Percentiles rank a stretch among this genome's conserved stretches.
phyloP scores from a whole-genome alignment of 495 filamentous ascomycete species.

The Lasiosphaeria miniovina region DNA sequence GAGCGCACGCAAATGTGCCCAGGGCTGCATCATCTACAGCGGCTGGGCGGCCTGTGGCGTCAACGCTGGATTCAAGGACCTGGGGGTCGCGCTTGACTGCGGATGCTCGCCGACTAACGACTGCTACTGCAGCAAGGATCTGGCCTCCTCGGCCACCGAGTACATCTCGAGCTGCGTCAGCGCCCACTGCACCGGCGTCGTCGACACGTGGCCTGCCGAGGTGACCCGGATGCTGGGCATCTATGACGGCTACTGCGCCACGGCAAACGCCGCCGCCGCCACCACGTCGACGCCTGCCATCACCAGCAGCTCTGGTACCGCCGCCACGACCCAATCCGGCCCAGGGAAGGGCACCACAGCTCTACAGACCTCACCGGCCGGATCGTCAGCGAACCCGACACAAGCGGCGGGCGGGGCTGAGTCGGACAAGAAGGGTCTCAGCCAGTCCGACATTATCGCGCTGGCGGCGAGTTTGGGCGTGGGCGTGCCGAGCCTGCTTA shows the following conservation, averaged over 20 bases:
- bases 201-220: slow-evolving; percentile 10
- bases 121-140: slow-evolving; percentile 13
- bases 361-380: too few relatives aligned
- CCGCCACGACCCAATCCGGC: background rate
- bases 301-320: background rate
- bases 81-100: slow-evolving; percentile 12
- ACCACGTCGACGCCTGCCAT: slow-evolving; percentile 2
- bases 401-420: background rate
- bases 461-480: slow-evolving; percentile 17
- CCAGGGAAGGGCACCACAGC: background rate
- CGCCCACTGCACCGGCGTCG: slow-evolving; percentile 4
- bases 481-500: slow-evolving; percentile 12
- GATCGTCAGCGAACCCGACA: background rate
- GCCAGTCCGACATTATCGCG: slow-evolving; percentile 16
- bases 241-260: slow-evolving; percentile 17
- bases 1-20: slow-evolving; percentile 10
- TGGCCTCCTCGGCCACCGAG: slow-evolving; percentile 11
- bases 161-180: slow-evolving; percentile 12
- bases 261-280: slow-evolving; percentile 11
- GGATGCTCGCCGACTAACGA: slow-evolving; percentile 10
- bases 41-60: slow-evolving; percentile 3
- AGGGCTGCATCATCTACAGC: slow-evolving; percentile 15
- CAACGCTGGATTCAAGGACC: slow-evolving; percentile 7
- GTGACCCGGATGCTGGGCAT: slow-evolving; percentile 11
- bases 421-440: slow-evolving; percentile 10